Conservation (phyloP, 306 rosid species). For the Senna tora region DNA sequence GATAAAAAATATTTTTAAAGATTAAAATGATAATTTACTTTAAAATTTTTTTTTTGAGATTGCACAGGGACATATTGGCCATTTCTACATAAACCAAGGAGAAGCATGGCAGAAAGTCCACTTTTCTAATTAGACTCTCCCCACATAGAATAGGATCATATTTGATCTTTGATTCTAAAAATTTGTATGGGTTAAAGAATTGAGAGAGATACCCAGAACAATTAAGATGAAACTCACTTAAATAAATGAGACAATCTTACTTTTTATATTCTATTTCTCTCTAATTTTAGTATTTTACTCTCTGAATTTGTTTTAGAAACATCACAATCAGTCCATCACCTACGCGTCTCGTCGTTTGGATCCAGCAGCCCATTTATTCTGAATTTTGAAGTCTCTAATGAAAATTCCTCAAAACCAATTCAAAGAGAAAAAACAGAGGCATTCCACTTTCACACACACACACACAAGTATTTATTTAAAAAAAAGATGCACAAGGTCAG, state of each 20-base stretch:
- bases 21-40: too few relatives aligned
- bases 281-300: too few relatives aligned
- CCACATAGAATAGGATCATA: too few relatives aligned
- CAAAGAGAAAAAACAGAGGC: not conserved
- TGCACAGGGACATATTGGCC: conserved; percentile 15
- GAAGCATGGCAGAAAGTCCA: too few relatives aligned
- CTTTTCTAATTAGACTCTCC: too few relatives aligned
- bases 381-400: not conserved
- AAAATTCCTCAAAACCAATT: not conserved
- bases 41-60: not conserved
- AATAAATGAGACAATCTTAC: not conserved
- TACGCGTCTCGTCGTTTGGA: conserved; percentile 54
- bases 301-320: too few relatives aligned
- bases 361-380: conserved; percentile 16
- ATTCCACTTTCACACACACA: not conserved
- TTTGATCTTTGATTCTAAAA: too few relatives aligned
- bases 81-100: conserved; percentile 19
- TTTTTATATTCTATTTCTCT: not conserved
- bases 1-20: too few relatives aligned
- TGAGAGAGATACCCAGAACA: too few relatives aligned
- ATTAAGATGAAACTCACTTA: too few relatives aligned
- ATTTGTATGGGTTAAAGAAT: too few relatives aligned
- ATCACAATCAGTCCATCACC: too few relatives aligned
- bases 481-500: not conserved
- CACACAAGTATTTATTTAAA: not conserved